phyloP scores from a whole-genome alignment of 2,329 filamentous ascomycete species.

The Aureobasidium sp. region DNA sequence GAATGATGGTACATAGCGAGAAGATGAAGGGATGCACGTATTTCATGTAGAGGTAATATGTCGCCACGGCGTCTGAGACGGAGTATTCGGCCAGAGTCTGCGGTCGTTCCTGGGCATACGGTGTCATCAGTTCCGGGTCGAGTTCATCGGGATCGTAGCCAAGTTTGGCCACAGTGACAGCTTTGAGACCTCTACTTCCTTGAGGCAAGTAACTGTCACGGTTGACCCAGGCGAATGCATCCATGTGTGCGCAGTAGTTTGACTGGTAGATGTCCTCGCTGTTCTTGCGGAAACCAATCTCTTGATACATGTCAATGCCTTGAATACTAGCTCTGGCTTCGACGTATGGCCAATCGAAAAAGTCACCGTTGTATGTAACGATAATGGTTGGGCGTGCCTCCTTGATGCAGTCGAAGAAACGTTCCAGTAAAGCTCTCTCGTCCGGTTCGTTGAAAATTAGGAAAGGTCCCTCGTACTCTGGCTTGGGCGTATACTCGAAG shows the following conservation, averaged over 20 bases:
- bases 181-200: conserved; percentile 93
- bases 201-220: conserved; percentile 97
- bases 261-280: conserved; percentile 94
- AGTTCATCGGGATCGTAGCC: conserved; percentile 98
- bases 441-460: conserved; percentile 98
- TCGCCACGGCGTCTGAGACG: conserved; percentile 96
- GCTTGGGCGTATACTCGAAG: conserved; percentile 96
- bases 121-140: conserved; percentile 95
- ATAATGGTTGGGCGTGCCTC: conserved; percentile 92
- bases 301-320: conserved; percentile 98
- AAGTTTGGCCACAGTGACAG: conserved; percentile 93
- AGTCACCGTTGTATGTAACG: conserved; percentile 99
- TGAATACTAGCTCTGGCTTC: conserved; percentile 87
- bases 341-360: conserved; percentile 99
- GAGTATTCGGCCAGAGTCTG: conserved; percentile 97
- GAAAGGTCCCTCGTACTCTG: conserved; percentile 90
- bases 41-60: conserved; percentile 99
- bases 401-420: conserved; percentile 94
- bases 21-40: conserved; percentile 99
- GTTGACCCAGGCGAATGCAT: conserved; percentile 98
- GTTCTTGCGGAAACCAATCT: conserved; percentile 95
- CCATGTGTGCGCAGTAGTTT: conserved; percentile 95
- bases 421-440: conserved; percentile 77
- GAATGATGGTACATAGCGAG: conserved; percentile 93
- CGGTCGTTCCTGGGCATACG: conserved; percentile 75